A percentile compares a stretch with the other conserved stretches of the same genome.
These are phyloP conservation scores for Croton laevigatus DNA, from an alignment of 441 rosid species.

Conservation along the genomic window DNA sequence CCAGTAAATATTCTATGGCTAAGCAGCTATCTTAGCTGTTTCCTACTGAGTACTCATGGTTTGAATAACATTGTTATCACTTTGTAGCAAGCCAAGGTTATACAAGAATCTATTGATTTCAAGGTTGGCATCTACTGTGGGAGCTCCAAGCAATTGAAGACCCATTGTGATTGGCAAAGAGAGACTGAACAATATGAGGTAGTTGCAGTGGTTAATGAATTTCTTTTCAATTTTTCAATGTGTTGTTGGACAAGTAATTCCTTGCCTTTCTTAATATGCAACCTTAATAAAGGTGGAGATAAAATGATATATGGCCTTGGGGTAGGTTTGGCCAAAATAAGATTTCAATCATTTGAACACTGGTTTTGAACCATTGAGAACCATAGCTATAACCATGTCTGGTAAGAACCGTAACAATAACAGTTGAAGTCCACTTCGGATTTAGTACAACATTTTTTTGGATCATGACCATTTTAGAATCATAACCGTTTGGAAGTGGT, in stretches of 20 bases:
- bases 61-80: constrained; percentile 20
- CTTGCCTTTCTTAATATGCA: not conserved
- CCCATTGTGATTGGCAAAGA: constrained; percentile 68
- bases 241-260: not conserved
- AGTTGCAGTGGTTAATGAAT: constrained; percentile 18
- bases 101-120: constrained; percentile 64
- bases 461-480: no score
- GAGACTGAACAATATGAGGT: constrained; percentile 81
- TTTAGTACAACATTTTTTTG: no score
- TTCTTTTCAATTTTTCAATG: not conserved
- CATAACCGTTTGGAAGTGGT: no score
- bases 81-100: constrained; percentile 85
- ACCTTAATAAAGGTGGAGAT: not conserved
- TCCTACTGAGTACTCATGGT: constrained; percentile 7
- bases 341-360: no score
- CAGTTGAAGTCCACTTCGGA: no score
- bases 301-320: no score
- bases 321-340: no score
- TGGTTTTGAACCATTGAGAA: no score
- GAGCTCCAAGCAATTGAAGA: constrained; percentile 52
- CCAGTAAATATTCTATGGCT: constrained; percentile 6
- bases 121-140: constrained; percentile 75
- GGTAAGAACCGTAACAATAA: no score
- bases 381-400: no score
- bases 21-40: not conserved